phyloP scores from a whole-genome alignment of 2,329 filamentous ascomycete species.

The Macrophomina phaseolina region DNA sequence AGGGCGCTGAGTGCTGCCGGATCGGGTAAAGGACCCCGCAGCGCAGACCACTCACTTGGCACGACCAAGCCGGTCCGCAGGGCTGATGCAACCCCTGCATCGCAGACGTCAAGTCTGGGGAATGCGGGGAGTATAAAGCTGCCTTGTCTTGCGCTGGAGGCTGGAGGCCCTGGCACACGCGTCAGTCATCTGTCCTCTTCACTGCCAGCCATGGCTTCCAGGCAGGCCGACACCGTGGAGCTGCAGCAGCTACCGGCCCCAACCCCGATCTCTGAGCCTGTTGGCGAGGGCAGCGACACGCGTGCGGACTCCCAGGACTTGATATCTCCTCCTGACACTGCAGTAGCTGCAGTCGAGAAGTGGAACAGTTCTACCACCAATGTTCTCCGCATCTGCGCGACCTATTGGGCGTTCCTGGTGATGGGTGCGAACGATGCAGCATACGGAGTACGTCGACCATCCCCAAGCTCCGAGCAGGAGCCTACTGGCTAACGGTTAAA shows the following conservation, averaged over 20 bases:
- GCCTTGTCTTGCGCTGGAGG: not conserved
- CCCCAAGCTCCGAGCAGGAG: not conserved
- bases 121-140: constrained; percentile 3
- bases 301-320: not conserved
- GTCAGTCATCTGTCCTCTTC: not conserved
- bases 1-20: not conserved
- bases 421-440: constrained; percentile 73
- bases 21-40: not conserved
- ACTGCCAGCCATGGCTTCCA: not conserved
- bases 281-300: not conserved
- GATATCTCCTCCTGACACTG: not conserved
- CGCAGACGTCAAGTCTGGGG: not conserved
- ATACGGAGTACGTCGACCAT: constrained; percentile 58
- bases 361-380: constrained; percentile 69
- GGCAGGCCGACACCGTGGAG: not conserved
- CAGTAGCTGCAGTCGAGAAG: constrained; percentile 49
- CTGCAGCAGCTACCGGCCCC: constrained; percentile 7
- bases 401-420: constrained; percentile 67
- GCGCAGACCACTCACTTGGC: not conserved
- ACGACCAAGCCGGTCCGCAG: not conserved
- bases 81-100: not conserved
- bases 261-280: not conserved
- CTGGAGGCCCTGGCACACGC: not conserved
- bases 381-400: constrained; percentile 62
- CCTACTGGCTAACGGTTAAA: not conserved